These are phyloP conservation scores for Oryza glumipatula DNA, from an alignment of 176 grass and related monocot genomes.

Conservation along the genomic window DNA sequence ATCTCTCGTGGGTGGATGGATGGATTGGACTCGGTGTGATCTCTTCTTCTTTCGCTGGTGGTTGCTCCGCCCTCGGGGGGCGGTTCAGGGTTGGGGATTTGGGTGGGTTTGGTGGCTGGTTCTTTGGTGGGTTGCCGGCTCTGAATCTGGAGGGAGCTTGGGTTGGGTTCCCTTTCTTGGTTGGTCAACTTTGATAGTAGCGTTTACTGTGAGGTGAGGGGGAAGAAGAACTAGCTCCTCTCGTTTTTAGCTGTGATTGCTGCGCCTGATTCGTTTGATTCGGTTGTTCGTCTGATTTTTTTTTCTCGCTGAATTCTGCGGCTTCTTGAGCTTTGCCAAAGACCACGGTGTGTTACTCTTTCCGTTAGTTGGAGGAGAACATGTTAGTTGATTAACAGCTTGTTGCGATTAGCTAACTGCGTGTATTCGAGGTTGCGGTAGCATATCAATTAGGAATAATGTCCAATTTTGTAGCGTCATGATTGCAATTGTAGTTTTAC, in stretches of 20 bases:
- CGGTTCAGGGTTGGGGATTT: background rate
- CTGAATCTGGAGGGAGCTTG: slow-evolving; percentile 24
- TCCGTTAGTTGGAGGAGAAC: background rate
- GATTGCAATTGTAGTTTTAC: background rate
- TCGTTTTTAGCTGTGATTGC: background rate
- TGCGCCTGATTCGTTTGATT: background rate
- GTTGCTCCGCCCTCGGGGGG: background rate
- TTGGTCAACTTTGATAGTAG: background rate
- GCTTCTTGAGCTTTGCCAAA: background rate
- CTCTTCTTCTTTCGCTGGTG: background rate
- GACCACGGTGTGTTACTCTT: background rate
- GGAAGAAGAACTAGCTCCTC: background rate
- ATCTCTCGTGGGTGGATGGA: background rate
- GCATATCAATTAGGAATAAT: background rate
- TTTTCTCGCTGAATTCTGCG: background rate
- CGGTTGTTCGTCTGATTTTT: background rate
- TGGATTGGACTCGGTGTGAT: background rate
- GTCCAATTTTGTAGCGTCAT: background rate
- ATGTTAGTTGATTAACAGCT: background rate
- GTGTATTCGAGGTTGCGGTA: background rate
- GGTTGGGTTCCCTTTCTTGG: background rate
- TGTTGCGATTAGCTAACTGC: background rate
- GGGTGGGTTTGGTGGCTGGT: no score
- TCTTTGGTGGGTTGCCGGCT: background rate
- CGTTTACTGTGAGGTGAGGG: background rate